phyloP scores from a whole-genome alignment of 345 rosid genomes.

The Syzygium aromaticum region DNA sequence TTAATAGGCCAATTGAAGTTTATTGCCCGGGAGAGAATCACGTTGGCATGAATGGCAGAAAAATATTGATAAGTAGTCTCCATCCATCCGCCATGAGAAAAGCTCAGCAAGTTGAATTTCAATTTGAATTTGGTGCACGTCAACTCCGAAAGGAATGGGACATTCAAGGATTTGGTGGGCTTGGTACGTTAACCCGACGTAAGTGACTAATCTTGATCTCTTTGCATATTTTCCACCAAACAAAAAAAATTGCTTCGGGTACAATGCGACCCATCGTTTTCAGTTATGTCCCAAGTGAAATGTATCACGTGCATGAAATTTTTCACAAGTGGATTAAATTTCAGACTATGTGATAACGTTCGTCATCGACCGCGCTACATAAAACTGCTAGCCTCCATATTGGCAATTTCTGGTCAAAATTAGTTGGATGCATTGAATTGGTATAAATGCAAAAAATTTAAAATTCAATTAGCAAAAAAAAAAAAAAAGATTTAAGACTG shows the following conservation, averaged over 20 bases:
- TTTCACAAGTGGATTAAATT: background rate
- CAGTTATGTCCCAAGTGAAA: background rate
- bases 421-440: no score
- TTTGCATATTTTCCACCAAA: background rate
- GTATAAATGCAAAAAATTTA: no score
- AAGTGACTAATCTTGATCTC: background rate
- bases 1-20: background rate
- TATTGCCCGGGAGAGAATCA: background rate
- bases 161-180: background rate
- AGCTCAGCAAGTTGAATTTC: background rate
- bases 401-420: no score
- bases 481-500: background rate
- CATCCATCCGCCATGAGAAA: background rate
- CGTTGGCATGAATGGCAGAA: background rate
- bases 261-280: background rate
- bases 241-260: background rate
- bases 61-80: background rate
- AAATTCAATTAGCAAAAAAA: background rate
- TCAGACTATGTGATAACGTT: accelerated
- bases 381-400: no score
- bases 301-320: background rate
- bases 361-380: no score
- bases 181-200: background rate
- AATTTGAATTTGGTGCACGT: background rate
- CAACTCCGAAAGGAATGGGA: background rate